Evolutionary conservation across 352 stramenopile species (phyloP), one percentile per base, ranked within the genome.

Genomic region (Globisporangium parvum): DNA sequence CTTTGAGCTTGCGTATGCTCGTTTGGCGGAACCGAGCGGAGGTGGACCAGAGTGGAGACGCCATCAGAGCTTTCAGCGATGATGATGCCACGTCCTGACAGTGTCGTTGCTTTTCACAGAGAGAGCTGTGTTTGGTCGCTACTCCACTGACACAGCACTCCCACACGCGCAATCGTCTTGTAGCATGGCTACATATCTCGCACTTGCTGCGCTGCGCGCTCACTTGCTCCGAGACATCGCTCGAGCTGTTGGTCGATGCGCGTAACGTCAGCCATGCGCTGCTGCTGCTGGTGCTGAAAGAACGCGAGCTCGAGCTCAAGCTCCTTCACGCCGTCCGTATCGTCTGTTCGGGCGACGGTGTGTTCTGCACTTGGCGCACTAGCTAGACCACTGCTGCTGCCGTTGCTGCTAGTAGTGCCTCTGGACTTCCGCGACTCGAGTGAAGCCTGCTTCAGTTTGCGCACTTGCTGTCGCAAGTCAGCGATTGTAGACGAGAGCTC

Each of bases 1-100:
- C 77, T 52, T 91, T 91, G 28, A 91, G 72, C 49, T 85, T 80
- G 3, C 75, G 75, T n/a, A 91, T 76, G 53, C 77, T 87, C n/a
- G n/a, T n/a, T n/a, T n/a, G n/a, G n/a, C n/a, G n/a, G n/a, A n/a
- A n/a, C n/a, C n/a, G n/a, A n/a, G n/a, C n/a, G n/a, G n/a, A n/a
- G n/a, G n/a, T n/a, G n/a, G n/a, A n/a, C n/a, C n/a, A n/a, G n/a
- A n/a, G n/a, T n/a, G n/a, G n/a, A n/a, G n/a, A n/a, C n/a, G n/a
- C n/a, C n/a, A n/a, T n/a, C n/a, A n/a, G n/a, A n/a, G n/a, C n/a
- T n/a, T n/a, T n/a, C n/a, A n/a, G n/a, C n/a, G n/a, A n/a, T n/a
- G n/a, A n/a, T n/a, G n/a, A n/a, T n/a, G n/a, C n/a, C n/a, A n/a
- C n/a, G n/a, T n/a, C n/a, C n/a, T n/a, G n/a, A n/a, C n/a, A n/a